Percentiles rank a stretch among this genome's conserved stretches.
These are phyloP conservation scores for Blastocystis sp. DNA, from an alignment of 352 stramenopile species.

Conservation along the genomic window DNA sequence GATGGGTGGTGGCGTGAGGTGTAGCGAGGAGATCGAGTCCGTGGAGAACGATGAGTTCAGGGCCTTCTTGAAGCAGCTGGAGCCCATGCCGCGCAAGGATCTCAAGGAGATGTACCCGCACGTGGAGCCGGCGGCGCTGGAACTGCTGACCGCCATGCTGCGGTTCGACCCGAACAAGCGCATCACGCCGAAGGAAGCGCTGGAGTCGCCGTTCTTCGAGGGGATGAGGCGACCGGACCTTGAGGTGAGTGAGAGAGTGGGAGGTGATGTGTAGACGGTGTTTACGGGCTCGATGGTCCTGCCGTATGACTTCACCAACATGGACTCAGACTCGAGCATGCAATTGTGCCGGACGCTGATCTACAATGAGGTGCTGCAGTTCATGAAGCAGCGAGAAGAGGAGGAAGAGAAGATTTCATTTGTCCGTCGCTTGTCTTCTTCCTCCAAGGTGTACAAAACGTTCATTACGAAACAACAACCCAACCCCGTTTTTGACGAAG, in stretches of 20 bases:
- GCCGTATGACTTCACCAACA: conserved; percentile 55
- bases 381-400: conserved; percentile 34
- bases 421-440: conserved; percentile 38
- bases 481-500: background rate
- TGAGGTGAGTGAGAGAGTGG: background rate
- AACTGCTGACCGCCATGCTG: conserved; percentile 85
- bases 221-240: background rate
- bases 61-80: conserved; percentile 10
- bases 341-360: conserved; percentile 47
- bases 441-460: conserved; percentile 20
- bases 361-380: conserved; percentile 60
- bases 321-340: conserved; percentile 44
- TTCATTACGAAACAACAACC: conserved; percentile 41
- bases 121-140: conserved; percentile 81
- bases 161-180: conserved; percentile 78
- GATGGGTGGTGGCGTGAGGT: background rate
- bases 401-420: conserved; percentile 58
- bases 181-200: conserved; percentile 43
- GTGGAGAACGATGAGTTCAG: conserved; percentile 30
- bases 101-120: conserved; percentile 80
- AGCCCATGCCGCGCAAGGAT: conserved; percentile 48
- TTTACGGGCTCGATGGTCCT: conserved; percentile 39
- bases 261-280: background rate
- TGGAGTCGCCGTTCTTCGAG: conserved; percentile 58
- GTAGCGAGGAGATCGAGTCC: conserved; percentile 55